Base-by-base conservation (phyloP, 352 stramenopile genomes). In the Lagenidium giganteum region DNA sequence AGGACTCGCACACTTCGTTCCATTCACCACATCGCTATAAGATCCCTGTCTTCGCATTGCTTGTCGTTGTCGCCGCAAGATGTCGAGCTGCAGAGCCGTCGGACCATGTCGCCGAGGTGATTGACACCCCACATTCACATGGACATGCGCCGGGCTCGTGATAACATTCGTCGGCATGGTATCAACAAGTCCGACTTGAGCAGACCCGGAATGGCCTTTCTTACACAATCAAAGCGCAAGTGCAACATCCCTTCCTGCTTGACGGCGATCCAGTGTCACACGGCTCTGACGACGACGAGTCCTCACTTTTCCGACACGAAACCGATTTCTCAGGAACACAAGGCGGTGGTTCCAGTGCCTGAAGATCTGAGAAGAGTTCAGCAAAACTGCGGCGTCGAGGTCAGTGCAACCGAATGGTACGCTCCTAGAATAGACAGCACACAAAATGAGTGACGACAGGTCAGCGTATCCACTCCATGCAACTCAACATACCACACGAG, bases 371-470 rank as follows among this genome's bases (percentile, higher is more conserved):
- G 27, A 32, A 32, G 27, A 32, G 27, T 32, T 32, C 27, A 32
- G 27, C 24, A 46, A 23, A 39, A 55, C 17, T 18, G 8, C 20
- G 44, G 43, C 7, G 33, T 42, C n/a, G 5, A 13, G 25, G 70
- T 83, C 5, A 87, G 40, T 13, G 58, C 74, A 6, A 90, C 77
- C 3, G 68, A 57, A 46, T 90, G 77, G 24, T 85, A 85, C 5
- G 67, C 71, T 38, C 74, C 74, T 87, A 26, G 34, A 56, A 21
- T 11, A 29, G 20, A 39, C 13, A 46, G 1, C 32, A 48, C 9
- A 48, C 24, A 34, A 28, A 44, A 24, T 28, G 9, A 43, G 21
- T 49, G 21, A 46, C 18, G 25, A 30, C 14, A 34, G 14, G 16
- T n/a, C 11, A 42, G n/a, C 36, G 8, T 13, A 42, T 29, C 36